Base-by-base conservation (phyloP, 441 rosid species). In the Raphanus hybrid region DNA sequence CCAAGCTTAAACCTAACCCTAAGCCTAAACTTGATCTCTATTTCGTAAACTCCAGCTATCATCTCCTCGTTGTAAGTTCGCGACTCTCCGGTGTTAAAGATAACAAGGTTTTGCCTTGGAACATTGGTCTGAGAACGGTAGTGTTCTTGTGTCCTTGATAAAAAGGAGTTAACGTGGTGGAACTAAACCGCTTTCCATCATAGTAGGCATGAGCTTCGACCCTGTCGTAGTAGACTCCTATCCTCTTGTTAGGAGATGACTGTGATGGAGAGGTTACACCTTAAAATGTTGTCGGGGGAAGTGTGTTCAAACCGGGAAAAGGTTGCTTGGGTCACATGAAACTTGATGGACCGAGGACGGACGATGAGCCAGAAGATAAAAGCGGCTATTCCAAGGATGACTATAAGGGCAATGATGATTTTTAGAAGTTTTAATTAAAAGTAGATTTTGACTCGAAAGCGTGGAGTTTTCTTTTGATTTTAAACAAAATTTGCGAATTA, bases 111-210 rank as follows among this genome's bases (percentile, higher is more conserved):
- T 71, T 82, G 8, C 98, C 92, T n/a, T 65, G 59, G 69, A 93
- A 87, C 16, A 26, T 67, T 0, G 87, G 73, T 3, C 8, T 69
- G 83, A 89, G 82, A 71, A 77, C 34, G 3, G 85, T 89, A 5
- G 94, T 92, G 60, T 83, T 91, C 80, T 91, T 92, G 83, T 89
- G 90, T 32, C 95, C 97, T 66, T 90, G 93, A 39, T 89, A 92
- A 69, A 92, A 92, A 8, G 87, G 85, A 15, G 82, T 70, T 70
- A 87, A 58, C 3, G 29, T 3, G 11, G 27, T 41, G 3, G 84
- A 4, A 26, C 63, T 45, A 23, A 92, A 73, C 61, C 93, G 69
- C 32, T 80, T 61, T 55, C 74, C 89, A 1, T 82, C 87, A 62
- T 87, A 90, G 64, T 76, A 87, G 0, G 88, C 86, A 74, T 84